A percentile compares a stretch with the other conserved stretches of the same genome.
Evolutionary conservation across 805 yeast genomes (phyloP).

Genomic region (Metschnikowia santaceciliae): DNA sequence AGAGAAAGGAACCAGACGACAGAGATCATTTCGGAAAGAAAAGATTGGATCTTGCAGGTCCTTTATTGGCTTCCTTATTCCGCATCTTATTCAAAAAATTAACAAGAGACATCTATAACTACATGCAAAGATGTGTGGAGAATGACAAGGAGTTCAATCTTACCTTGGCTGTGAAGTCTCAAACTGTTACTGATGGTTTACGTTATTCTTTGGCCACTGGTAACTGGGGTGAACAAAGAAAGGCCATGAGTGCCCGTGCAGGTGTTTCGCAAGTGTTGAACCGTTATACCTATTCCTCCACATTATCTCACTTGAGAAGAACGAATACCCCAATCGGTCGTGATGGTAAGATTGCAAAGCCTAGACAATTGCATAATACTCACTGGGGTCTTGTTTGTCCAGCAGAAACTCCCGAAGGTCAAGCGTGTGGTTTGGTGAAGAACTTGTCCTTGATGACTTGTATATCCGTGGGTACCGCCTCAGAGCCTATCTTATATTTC

Average conservation of each 20-base stretch:
- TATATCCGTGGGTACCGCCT: conserved; percentile 96
- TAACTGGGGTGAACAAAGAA: conserved; percentile 99
- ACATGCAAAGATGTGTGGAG: conserved; percentile 98
- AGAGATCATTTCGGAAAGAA: conserved; percentile 99
- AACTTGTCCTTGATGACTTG: conserved; percentile 95
- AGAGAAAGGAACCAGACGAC: conserved; percentile 97
- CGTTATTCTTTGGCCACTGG: conserved; percentile 98
- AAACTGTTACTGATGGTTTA: conserved; percentile 95
- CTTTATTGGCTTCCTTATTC: conserved; percentile 91
- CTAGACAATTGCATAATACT: conserved; percentile 97
- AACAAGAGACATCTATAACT: conserved; percentile 94
- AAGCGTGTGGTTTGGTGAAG: conserved; percentile 98
- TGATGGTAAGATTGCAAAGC: conserved; percentile 98
- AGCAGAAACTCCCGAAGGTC: conserved; percentile 99
- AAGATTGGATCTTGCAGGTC: conserved; percentile 98
- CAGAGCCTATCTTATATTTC: conserved; percentile 88
- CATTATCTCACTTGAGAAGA: conserved; percentile 96
- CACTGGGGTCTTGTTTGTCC: conserved; percentile 99
- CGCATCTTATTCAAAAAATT: conserved; percentile 89
- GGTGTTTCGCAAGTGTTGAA: conserved; percentile 99
- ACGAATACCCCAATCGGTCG: conserved; percentile 99
- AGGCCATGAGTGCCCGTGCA: conserved; percentile 97
- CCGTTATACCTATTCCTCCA: conserved; percentile 97
- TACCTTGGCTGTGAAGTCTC: conserved; percentile 94
- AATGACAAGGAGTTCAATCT: conserved; percentile 95